Conservation (phyloP, 2,329 filamentous ascomycete species). For the Neophaeococcomyces aloes region DNA sequence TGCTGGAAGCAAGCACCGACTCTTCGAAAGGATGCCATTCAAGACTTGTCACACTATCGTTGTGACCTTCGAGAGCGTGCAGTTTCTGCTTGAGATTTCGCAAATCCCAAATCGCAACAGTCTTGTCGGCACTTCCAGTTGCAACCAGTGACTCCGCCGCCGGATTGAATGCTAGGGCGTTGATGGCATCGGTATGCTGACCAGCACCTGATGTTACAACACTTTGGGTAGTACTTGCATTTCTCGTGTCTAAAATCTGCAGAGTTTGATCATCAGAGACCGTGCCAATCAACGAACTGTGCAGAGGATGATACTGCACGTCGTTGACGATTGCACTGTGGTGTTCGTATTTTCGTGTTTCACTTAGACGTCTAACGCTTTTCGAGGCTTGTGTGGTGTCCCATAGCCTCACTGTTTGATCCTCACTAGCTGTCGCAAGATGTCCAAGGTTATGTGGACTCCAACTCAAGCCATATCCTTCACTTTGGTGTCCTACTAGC, state of each 20-base stretch:
- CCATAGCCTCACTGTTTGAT: slow-evolving; percentile 86
- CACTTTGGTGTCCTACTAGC: slow-evolving; percentile 70
- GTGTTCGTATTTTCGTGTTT: slow-evolving; percentile 68
- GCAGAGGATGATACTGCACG: slow-evolving; percentile 85
- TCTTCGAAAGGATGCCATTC: slow-evolving; percentile 91
- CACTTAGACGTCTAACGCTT: slow-evolving; percentile 58
- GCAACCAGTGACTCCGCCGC: slow-evolving; percentile 81
- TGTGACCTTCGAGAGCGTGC: slow-evolving; percentile 80
- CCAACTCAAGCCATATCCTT: slow-evolving; percentile 91
- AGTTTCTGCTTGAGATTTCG: slow-evolving; percentile 83
- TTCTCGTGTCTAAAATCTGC: slow-evolving; percentile 80
- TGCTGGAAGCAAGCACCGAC: slow-evolving; percentile 77
- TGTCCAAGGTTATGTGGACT: slow-evolving; percentile 72
- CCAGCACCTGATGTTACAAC: slow-evolving; percentile 54
- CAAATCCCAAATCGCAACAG: slow-evolving; percentile 89
- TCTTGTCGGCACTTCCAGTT: slow-evolving; percentile 90
- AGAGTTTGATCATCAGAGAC: slow-evolving; percentile 93
- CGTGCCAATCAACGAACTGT: slow-evolving; percentile 74
- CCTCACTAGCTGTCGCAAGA: slow-evolving; percentile 82
- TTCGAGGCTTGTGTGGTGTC: slow-evolving; percentile 68
- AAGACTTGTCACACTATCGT: slow-evolving; percentile 79
- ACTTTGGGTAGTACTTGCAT: slow-evolving; percentile 53
- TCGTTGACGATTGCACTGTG: slow-evolving; percentile 92
- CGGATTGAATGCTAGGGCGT: slow-evolving; percentile 90
- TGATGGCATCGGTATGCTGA: slow-evolving; percentile 86